Percentiles rank a stretch among this genome's conserved stretches.
These are phyloP conservation scores for Marasmius oreades DNA, from an alignment of 1,284 basidiomycete genomes.

Conservation along the genomic window DNA sequence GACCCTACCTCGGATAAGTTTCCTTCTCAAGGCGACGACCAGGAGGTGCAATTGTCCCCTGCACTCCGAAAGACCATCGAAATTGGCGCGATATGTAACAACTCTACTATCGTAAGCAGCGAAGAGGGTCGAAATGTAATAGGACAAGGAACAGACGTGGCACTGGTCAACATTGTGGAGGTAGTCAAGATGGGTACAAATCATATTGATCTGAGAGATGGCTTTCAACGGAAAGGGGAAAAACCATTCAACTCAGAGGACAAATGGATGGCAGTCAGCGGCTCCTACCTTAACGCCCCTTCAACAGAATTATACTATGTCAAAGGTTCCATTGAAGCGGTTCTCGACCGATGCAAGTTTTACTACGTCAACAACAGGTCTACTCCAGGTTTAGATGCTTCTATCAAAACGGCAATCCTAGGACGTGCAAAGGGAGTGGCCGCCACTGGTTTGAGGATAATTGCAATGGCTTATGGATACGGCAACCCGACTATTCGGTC, in stretches of 20 bases:
- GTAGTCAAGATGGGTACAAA: conserved; percentile 67
- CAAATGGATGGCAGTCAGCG: conserved; percentile 91
- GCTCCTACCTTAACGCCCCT: conserved; percentile 44
- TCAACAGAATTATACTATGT: conserved; percentile 79
- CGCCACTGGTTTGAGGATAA: conserved; percentile 76
- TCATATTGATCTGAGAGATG: conserved; percentile 55
- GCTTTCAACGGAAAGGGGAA: conserved; percentile 77
- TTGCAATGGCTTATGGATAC: conserved; percentile 88
- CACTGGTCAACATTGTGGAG: conserved; percentile 80
- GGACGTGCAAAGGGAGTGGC: conserved; percentile 72
- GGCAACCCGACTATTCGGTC: conserved; percentile 27
- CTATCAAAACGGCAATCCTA: conserved; percentile 63
- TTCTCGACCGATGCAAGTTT: conserved; percentile 82
- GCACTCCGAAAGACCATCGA: conserved; percentile 63
- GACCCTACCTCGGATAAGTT: conserved; percentile 38
- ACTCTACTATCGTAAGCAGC: conserved; percentile 59
- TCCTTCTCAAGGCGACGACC: not conserved
- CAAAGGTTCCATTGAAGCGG: conserved; percentile 89
- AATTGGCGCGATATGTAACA: conserved; percentile 73
- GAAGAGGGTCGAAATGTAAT: conserved; percentile 61
- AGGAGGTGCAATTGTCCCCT: conserved; percentile 31
- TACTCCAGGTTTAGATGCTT: conserved; percentile 71
- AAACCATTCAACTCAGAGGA: conserved; percentile 89
- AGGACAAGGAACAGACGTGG: conserved; percentile 94
- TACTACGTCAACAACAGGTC: conserved; percentile 87